Percentiles rank a stretch among this genome's conserved stretches.
phyloP scores from a whole-genome alignment of 2,329 filamentous ascomycete genomes.

The Alternaria hordeiaustralica region DNA sequence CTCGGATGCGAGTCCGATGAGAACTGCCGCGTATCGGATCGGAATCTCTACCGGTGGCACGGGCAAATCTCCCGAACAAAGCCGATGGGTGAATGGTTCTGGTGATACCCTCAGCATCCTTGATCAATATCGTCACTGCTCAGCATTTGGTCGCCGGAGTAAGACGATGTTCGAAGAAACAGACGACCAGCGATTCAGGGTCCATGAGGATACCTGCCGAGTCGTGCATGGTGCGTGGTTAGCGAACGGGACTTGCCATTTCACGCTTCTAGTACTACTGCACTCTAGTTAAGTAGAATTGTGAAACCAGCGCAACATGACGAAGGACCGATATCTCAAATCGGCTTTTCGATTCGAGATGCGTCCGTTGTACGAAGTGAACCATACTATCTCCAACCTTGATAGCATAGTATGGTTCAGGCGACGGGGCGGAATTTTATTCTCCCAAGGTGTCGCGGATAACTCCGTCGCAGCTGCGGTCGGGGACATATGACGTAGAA shows the following conservation, averaged over 20 bases:
- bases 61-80: constrained; percentile 3
- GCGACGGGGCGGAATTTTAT: neutral
- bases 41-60: constrained; percentile 5
- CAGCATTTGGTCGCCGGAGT: neutral
- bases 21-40: constrained; percentile 6
- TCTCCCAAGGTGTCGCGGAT: neutral
- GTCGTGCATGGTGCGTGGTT: neutral
- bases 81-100: neutral
- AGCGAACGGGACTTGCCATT: constrained; percentile 1
- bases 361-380: neutral
- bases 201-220: neutral
- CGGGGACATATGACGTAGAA: neutral
- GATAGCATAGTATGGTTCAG: neutral
- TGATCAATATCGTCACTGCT: neutral
- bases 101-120: neutral
- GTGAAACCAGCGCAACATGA: neutral
- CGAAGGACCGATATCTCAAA: constrained; percentile 1
- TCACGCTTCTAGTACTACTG: neutral
- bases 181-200: constrained; percentile 1
- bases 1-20: neutral
- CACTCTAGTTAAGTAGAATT: neutral
- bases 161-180: neutral
- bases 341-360: neutral
- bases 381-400: neutral
- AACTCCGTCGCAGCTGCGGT: neutral